A percentile compares a stretch with the other conserved stretches of the same genome.
These are phyloP conservation scores for Persicaria tinctoria DNA, from an alignment of 148 eudicot species.

Conservation along the genomic window DNA sequence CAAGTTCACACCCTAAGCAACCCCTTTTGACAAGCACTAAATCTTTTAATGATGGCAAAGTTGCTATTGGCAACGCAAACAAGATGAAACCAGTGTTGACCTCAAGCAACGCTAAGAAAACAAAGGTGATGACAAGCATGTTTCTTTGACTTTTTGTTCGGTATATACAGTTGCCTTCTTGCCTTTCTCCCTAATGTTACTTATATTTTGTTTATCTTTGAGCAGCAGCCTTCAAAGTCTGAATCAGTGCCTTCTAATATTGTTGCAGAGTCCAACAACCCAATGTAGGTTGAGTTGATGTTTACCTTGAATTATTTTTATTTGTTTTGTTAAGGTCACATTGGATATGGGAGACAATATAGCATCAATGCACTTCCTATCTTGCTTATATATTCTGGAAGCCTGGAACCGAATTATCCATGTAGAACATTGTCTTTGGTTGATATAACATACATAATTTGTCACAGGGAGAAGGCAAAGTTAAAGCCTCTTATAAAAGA, in stretches of 20 bases:
- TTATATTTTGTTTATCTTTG: constrained; percentile 11
- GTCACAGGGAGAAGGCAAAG: constrained; percentile 52
- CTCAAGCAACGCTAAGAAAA: constrained; percentile 13
- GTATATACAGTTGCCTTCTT: background rate
- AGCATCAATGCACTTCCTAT: background rate
- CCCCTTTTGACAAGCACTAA: constrained; percentile 28
- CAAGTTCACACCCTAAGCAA: constrained; percentile 33
- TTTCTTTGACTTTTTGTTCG: background rate
- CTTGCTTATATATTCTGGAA: background rate
- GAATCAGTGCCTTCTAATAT: constrained; percentile 28
- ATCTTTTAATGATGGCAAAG: constrained; percentile 37
- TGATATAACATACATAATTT: background rate
- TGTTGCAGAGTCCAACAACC: constrained; percentile 30
- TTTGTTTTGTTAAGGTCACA: background rate
- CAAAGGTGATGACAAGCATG: constrained; percentile 35
- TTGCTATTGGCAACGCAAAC: constrained; percentile 24
- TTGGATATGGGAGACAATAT: background rate
- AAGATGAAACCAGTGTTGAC: constrained; percentile 29
- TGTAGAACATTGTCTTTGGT: background rate
- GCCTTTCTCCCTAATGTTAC: background rate
- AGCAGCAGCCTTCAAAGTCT: constrained; percentile 35
- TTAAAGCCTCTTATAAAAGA: constrained; percentile 33
- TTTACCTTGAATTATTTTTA: constrained; percentile 5
- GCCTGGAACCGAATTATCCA: background rate
- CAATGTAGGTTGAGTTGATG: constrained; percentile 31